Evolutionary conservation across 805 yeast genomes (phyloP).

Genomic region (Jamesozyma piceae): DNA sequence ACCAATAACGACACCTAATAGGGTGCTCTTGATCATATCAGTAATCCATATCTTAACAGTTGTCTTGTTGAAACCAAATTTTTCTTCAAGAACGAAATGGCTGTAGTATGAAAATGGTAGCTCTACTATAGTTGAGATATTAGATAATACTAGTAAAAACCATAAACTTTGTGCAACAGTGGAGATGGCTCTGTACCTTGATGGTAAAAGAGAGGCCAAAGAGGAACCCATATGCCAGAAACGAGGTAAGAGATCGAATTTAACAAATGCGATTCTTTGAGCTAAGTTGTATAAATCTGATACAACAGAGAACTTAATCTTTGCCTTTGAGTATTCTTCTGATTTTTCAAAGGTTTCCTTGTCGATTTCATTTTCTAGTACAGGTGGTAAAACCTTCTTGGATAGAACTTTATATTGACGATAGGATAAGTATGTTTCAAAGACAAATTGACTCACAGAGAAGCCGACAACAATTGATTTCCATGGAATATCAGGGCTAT

Average conservation of each 20-base stretch:
- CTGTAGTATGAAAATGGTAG: conserved; percentile 68
- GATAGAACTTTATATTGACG: conserved; percentile 66
- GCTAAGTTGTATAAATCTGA: conserved; percentile 41
- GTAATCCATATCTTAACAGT: conserved; percentile 62
- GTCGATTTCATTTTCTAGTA: conserved; percentile 59
- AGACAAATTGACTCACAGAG: conserved; percentile 62
- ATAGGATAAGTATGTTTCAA: conserved; percentile 62
- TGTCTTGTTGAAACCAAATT: conserved; percentile 85
- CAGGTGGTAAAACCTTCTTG: conserved; percentile 51
- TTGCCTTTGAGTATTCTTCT: conserved; percentile 70
- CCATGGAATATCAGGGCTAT: conserved; percentile 70
- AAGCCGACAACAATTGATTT: conserved; percentile 64
- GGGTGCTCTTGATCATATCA: conserved; percentile 57
- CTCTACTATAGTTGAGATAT: conserved; percentile 42
- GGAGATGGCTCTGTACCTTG: conserved; percentile 36
- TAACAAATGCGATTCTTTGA: conserved; percentile 49
- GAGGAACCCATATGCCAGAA: conserved; percentile 47
- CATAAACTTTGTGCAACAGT: conserved; percentile 64
- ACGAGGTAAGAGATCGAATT: conserved; percentile 54
- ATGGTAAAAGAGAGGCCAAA: conserved; percentile 25
- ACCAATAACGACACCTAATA: conserved; percentile 50
- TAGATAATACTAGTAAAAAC: conserved; percentile 44
- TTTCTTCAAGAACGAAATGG: conserved; percentile 84
- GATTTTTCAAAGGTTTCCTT: conserved; percentile 67
- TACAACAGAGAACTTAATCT: conserved; percentile 58